These are phyloP conservation scores for Neofusicoccum ribis DNA, from an alignment of 2,329 filamentous ascomycete genomes.

Conservation along the genomic window DNA sequence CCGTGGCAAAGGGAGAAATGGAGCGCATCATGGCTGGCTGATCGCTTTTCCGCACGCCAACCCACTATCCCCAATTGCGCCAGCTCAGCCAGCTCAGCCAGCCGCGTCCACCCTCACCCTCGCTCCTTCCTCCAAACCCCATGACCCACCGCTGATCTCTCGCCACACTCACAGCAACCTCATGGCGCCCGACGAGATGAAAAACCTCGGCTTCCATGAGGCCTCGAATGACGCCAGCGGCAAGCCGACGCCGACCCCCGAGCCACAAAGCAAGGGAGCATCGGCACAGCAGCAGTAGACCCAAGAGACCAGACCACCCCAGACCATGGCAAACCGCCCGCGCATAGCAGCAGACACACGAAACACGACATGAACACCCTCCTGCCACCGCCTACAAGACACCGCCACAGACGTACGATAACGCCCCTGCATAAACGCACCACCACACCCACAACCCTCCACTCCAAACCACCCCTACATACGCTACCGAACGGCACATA, in stretches of 20 bases:
- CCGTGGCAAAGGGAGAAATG: background rate
- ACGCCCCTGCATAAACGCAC: conserved; percentile 8
- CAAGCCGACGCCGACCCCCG: background rate
- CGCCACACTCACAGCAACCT: conserved; percentile 65
- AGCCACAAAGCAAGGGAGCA: conserved; percentile 14
- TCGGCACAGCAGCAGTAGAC: background rate
- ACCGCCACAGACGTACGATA: conserved; percentile 17
- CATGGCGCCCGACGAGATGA: conserved; percentile 94
- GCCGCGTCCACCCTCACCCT: no score
- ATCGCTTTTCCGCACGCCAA: background rate
- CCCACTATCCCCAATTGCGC: background rate
- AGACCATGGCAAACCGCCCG: no score
- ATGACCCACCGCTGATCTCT: background rate
- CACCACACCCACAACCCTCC: background rate
- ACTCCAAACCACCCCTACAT: background rate
- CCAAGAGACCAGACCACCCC: background rate
- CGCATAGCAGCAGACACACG: conserved; percentile 1
- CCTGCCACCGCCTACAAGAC: background rate
- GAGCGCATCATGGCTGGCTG: background rate
- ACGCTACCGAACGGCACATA: background rate
- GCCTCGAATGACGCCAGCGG: conserved; percentile 37
- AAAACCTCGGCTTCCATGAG: conserved; percentile 79
- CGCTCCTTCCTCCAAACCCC: background rate
- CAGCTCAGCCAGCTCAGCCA: background rate
- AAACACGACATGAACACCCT: conserved; percentile 10